These are phyloP conservation scores for Cucumis melo DNA, from an alignment of 306 rosid species.

Conservation along the genomic window DNA sequence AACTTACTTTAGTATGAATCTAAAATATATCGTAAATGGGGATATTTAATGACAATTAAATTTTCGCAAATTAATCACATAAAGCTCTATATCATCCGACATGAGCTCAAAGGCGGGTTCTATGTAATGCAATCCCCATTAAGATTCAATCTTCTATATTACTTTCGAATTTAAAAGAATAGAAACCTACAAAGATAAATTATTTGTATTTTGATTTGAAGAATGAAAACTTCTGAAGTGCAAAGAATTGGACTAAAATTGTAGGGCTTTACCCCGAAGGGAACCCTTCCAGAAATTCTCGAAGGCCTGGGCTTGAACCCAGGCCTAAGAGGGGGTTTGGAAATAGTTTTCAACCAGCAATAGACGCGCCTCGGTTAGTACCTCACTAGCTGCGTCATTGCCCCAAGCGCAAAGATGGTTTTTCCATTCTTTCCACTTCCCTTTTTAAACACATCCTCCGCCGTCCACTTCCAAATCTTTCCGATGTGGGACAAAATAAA, in stretches of 20 bases:
- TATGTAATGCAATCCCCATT: too few relatives aligned
- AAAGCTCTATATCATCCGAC: too few relatives aligned
- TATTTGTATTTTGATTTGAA: too few relatives aligned
- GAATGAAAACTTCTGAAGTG: too few relatives aligned
- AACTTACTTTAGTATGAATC: too few relatives aligned
- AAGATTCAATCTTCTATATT: too few relatives aligned
- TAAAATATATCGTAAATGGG: too few relatives aligned
- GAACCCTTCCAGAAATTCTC: conserved; percentile 9
- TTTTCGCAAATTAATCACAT: too few relatives aligned
- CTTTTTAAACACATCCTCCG: background rate
- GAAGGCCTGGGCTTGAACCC: background rate
- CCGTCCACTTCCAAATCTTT: background rate
- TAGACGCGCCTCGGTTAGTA: conserved; percentile 8
- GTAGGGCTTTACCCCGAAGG: conserved; percentile 2
- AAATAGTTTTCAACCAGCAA: conserved; percentile 12
- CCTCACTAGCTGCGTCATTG: conserved; percentile 11
- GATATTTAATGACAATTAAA: too few relatives aligned
- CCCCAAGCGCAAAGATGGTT: conserved; percentile 3
- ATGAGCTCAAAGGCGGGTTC: too few relatives aligned
- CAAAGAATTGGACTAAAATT: background rate
- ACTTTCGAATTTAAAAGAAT: too few relatives aligned
- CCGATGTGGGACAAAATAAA: background rate
- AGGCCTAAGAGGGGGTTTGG: conserved; percentile 9
- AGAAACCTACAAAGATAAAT: too few relatives aligned
- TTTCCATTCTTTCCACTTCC: fast-evolving